Conservation (phyloP, 2,329 filamentous ascomycete genomes). For the Trichoderma atroviride region DNA sequence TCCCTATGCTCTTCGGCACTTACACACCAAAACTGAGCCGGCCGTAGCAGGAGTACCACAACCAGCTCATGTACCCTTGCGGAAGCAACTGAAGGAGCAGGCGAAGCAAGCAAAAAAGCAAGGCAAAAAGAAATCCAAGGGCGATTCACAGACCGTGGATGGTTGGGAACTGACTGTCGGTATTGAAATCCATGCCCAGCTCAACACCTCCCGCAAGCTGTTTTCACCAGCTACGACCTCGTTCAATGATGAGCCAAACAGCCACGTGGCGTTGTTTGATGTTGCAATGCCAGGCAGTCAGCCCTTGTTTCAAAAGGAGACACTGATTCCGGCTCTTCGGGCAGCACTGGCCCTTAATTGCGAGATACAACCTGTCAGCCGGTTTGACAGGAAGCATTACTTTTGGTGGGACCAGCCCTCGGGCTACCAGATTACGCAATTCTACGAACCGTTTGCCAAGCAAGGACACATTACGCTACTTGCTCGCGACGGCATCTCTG, state of each 20-base stretch:
- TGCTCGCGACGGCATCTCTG: conserved; percentile 76
- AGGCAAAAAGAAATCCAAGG: conserved; percentile 52
- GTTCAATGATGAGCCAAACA: conserved; percentile 73
- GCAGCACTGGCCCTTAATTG: conserved; percentile 86
- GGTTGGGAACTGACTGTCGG: conserved; percentile 95
- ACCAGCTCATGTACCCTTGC: conserved; percentile 53
- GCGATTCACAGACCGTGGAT: conserved; percentile 53
- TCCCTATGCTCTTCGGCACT: conserved; percentile 31
- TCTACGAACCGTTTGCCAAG: conserved; percentile 73
- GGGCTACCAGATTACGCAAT: conserved; percentile 97
- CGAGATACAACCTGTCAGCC: conserved; percentile 72
- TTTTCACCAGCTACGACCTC: conserved; percentile 75
- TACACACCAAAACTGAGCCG: conserved; percentile 38
- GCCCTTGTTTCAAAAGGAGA: conserved; percentile 80
- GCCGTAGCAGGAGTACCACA: conserved; percentile 23
- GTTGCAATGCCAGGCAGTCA: conserved; percentile 86
- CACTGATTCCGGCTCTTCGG: conserved; percentile 84
- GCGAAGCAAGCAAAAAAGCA: conserved; percentile 71
- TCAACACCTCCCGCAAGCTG: conserved; percentile 86
- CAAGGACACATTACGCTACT: conserved; percentile 73
- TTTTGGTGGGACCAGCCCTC: conserved; percentile 98
- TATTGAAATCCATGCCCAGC: conserved; percentile 94
- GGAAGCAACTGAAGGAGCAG: conserved; percentile 73
- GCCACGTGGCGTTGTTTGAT: conserved; percentile 88
- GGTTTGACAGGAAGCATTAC: conserved; percentile 96